Evolutionary conservation across 129 eudicot species (phyloP).

Genomic region (Saposhnikovia divaricata): DNA sequence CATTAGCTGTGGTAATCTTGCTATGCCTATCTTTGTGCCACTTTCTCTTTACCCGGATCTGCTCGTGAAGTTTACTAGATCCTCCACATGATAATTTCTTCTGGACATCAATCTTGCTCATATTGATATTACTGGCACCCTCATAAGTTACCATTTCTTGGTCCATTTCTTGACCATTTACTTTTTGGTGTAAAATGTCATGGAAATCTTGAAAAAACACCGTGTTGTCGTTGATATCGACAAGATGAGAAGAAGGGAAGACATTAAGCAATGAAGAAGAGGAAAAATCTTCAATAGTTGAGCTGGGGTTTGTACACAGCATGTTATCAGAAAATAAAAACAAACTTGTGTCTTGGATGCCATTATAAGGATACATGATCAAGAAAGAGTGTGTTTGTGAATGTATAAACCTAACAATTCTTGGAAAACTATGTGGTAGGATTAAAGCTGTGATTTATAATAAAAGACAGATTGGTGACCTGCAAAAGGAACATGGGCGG

Average conservation of each 20-base stretch:
- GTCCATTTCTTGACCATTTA: background rate
- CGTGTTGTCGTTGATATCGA: constrained; percentile 22
- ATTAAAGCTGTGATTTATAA: constrained; percentile 24
- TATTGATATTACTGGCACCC: background rate
- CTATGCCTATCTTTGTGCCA: constrained; percentile 64
- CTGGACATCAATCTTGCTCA: background rate
- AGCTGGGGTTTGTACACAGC: constrained; percentile 9
- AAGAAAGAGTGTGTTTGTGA: background rate
- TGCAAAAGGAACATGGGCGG: background rate
- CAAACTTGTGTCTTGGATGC: constrained; percentile 24
- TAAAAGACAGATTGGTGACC: background rate
- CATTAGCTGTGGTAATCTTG: constrained; percentile 67
- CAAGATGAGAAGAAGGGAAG: constrained; percentile 18
- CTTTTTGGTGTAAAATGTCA: constrained; percentile 1
- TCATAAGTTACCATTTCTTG: constrained; percentile 1
- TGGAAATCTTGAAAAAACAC: constrained; percentile 18
- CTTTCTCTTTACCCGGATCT: constrained; percentile 20
- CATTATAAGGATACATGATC: constrained; percentile 29
- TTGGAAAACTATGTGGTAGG: background rate
- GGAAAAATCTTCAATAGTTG: background rate
- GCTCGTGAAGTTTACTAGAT: background rate
- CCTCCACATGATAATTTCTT: background rate
- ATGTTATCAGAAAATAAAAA: constrained; percentile 12
- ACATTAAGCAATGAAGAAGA: constrained; percentile 16
- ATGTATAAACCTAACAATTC: background rate